phyloP scores from a whole-genome alignment of 2,329 filamentous ascomycete species.

The Xylaria sp. region DNA sequence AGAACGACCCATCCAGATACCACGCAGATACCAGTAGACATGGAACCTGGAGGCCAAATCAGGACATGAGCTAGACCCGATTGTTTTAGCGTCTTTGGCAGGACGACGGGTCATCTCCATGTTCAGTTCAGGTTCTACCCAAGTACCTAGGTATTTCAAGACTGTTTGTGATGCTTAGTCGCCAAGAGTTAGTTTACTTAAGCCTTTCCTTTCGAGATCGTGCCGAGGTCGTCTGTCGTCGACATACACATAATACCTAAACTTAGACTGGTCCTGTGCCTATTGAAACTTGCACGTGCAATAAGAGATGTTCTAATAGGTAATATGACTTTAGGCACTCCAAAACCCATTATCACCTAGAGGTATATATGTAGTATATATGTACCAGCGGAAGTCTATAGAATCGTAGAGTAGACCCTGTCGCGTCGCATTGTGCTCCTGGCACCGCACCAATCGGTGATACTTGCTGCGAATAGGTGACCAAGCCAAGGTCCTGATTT shows the following conservation, averaged over 20 bases:
- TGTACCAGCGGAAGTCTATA: slow-evolving; percentile 2
- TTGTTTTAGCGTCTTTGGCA: slow-evolving; percentile 37
- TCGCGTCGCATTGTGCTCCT: slow-evolving; percentile 12
- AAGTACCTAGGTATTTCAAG: too few species aligned
- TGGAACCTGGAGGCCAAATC: neutral
- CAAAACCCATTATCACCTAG: neutral
- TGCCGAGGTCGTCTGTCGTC: slow-evolving; percentile 1
- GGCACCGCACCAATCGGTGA: slow-evolving; percentile 18
- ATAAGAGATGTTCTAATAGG: slow-evolving; percentile 5
- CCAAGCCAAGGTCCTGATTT: slow-evolving; percentile 12
- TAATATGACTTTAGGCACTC: neutral
- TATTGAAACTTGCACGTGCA: slow-evolving; percentile 2
- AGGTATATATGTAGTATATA: neutral
- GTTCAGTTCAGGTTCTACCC: too few species aligned
- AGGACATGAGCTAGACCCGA: slow-evolving; percentile 21
- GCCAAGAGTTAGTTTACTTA: slow-evolving; percentile 14
- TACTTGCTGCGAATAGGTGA: slow-evolving; percentile 1
- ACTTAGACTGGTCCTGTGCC: neutral
- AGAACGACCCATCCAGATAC: too few species aligned
- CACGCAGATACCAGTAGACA: too few species aligned
- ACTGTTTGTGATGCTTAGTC: neutral
- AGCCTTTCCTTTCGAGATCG: neutral
- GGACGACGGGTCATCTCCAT: slow-evolving; percentile 32
- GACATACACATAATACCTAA: neutral
- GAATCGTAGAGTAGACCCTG: too few species aligned